Percentiles rank a stretch among this genome's conserved stretches.
These are phyloP conservation scores for Clavulina sp. DNA, from an alignment of 768 basidiomycete genomes.

Conservation along the genomic window DNA sequence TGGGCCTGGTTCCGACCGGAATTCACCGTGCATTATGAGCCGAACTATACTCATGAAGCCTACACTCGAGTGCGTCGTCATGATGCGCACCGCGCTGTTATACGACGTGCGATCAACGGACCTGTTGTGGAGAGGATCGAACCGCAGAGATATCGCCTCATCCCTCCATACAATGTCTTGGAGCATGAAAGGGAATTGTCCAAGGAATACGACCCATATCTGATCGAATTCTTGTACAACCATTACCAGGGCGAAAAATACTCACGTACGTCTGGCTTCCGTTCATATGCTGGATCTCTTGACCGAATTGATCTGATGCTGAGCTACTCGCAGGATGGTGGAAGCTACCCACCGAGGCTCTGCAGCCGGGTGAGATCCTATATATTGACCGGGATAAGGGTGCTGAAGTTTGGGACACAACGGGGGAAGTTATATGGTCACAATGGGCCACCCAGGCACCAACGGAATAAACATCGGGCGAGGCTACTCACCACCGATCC, in stretches of 20 bases:
- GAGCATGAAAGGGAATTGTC: not conserved
- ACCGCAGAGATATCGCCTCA: not conserved
- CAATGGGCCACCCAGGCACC: too few relatives aligned
- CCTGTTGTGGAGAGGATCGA: not conserved
- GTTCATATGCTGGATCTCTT: too few relatives aligned
- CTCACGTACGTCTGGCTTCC: too few relatives aligned
- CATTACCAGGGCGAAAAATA: slow-evolving; percentile 2
- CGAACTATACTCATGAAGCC: too few relatives aligned
- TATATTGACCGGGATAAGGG: not conserved
- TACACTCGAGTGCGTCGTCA: too few relatives aligned
- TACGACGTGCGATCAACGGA: not conserved
- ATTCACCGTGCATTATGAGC: not conserved
- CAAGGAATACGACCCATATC: too few relatives aligned
- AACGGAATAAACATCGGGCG: too few relatives aligned
- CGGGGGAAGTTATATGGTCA: too few relatives aligned
- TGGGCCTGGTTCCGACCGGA: not conserved
- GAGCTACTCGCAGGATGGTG: slow-evolving; percentile 4
- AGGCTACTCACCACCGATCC: too few relatives aligned
- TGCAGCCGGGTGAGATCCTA: not conserved
- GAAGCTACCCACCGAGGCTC: not conserved
- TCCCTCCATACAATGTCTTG: not conserved
- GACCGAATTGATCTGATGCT: too few relatives aligned
- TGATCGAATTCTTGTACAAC: not conserved
- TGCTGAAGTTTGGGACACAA: not conserved
- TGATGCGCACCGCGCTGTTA: too few relatives aligned